Percentiles rank a stretch among this genome's conserved stretches.
Conservation (phyloP, 176 grass and related monocot species). For the Oryza nivara region DNA sequence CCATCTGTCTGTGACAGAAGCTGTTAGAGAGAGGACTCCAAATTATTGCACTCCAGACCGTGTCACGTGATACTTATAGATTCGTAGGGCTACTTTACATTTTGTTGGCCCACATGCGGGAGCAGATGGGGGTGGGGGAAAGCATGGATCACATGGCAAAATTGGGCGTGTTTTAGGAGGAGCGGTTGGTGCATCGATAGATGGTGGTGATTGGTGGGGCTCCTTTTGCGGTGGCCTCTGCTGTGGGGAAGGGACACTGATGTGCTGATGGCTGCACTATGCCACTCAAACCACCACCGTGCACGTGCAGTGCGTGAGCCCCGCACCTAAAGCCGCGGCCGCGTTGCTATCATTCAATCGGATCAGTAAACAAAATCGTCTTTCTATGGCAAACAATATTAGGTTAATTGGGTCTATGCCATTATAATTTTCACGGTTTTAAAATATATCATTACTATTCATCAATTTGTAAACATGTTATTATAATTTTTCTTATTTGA, state of each 20-base stretch:
- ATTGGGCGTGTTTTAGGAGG: neutral
- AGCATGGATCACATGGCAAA: conserved; percentile 53
- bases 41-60: conserved; percentile 8
- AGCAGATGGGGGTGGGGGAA: neutral
- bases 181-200: neutral
- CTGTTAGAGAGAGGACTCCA: neutral
- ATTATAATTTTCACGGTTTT: too few species aligned
- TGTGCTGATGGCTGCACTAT: neutral
- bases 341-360: neutral
- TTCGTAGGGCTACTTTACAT: neutral
- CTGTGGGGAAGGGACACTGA: neutral
- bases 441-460: too few species aligned
- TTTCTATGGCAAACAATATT: too few species aligned
- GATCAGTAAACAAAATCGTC: neutral
- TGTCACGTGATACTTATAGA: neutral
- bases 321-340: neutral
- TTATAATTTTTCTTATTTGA: too few species aligned
- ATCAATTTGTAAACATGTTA: too few species aligned
- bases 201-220: conserved; percentile 9
- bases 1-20: neutral
- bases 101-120: conserved; percentile 3
- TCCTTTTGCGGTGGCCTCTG: neutral
- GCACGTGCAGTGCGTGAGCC: neutral
- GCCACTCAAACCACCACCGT: neutral
- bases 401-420: too few species aligned